Percentiles rank a stretch among this genome's conserved stretches.
These are phyloP conservation scores for Aspergillus eucalypticola DNA, from an alignment of 2,329 filamentous ascomycete genomes.

Conservation along the genomic window DNA sequence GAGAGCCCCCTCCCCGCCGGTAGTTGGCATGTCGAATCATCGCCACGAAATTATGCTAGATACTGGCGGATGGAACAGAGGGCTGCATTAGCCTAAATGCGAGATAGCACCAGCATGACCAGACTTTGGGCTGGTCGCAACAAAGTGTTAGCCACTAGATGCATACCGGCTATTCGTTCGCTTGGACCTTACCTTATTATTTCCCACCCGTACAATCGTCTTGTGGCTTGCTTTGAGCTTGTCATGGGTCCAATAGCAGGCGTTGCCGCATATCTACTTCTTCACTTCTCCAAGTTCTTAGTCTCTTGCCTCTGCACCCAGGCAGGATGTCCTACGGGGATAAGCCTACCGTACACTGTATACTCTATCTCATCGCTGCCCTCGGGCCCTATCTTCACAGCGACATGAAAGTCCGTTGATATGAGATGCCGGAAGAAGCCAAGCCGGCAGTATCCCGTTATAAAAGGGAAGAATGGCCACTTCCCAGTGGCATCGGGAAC, in stretches of 20 bases:
- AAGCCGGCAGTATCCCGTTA: neutral
- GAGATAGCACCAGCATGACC: neutral
- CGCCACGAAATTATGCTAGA: neutral
- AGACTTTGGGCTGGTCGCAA: neutral
- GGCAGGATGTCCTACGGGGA: slow-evolving; percentile 1
- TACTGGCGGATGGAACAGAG: neutral
- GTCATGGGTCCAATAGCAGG: neutral
- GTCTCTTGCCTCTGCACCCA: neutral
- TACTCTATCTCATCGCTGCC: slow-evolving; percentile 2
- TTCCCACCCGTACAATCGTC: neutral
- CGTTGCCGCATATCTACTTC: neutral
- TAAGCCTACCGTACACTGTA: neutral
- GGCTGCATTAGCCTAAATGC: neutral
- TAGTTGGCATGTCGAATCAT: neutral
- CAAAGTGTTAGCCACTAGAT: neutral
- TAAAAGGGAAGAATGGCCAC: slow-evolving; percentile 8
- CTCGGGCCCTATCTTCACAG: neutral
- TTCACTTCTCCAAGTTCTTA: neutral
- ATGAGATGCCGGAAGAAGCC: neutral
- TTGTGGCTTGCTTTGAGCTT: neutral
- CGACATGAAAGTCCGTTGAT: neutral
- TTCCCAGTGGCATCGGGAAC: neutral
- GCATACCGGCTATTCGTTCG: slow-evolving; percentile 2
- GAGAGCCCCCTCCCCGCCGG: neutral
- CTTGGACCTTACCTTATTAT: slow-evolving; percentile 18